Evolutionary conservation across 768 basidiomycete species (phyloP), one percentile per base, ranked within the genome.

Genomic region (Mycena vitilis): DNA sequence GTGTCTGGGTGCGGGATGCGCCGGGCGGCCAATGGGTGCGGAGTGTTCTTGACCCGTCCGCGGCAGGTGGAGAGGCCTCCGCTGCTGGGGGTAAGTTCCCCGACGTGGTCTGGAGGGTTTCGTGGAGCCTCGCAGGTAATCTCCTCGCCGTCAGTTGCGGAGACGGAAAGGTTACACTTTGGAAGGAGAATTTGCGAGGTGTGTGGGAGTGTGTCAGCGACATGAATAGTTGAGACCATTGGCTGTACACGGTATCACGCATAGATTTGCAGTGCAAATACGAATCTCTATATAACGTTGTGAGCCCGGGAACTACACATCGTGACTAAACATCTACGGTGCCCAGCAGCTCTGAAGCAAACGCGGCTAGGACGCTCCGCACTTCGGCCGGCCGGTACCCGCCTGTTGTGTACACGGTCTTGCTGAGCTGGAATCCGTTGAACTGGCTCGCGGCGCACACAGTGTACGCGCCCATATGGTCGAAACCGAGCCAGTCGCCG

Each of bases 381-480:
- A 72, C 67, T 37, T 72, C 71, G 2, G 60, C 44, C 25, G 67
- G 22, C 30, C 60, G 36, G 34, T 58, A 58, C 1, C 45, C 56
- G 7, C 71, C 67, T 11, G 63, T 61, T 7, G 71, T 72, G 47
- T 72, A 97, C 36, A 91, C 79, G 66, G 96, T 91, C 45, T 87
- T 87, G 81, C 92, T 93, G 54, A 91, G 78, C 75, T 93, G 87
- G 75, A 96, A 96, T 61, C 95, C 95, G 76, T 96, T 97, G 85
- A 98, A 98, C 81, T 91, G 92, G 81, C 94, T 95, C 60, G 98
- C 95, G 0, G 98, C 98, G 76, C 96, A 98, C 67, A 95, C 83
- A n/a, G 98, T 99, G 82, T 99, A 99, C 38, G 98, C 98, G 37
- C 98, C 98, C 98, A 99, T 99, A 77, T 95, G 91, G 64, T 91